Base-by-base conservation (phyloP, 2,329 filamentous ascomycete genomes). In the Fusarium udum region DNA sequence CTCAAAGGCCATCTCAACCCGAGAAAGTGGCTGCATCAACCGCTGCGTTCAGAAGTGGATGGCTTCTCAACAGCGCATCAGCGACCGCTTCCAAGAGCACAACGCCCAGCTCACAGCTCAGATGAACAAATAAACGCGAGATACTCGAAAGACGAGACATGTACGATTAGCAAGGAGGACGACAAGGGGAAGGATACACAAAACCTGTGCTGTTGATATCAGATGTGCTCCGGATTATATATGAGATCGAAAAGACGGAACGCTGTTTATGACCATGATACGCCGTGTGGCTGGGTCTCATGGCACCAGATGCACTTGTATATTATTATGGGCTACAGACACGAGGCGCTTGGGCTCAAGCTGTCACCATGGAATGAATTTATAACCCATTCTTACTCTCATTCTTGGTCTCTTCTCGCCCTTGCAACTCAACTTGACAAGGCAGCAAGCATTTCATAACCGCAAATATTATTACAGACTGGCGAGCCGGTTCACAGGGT, bases 41-140 rank as follows among this genome's bases (percentile, higher is more conserved):
- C 93, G 95, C 79, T 99, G 96, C 85, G 95, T 98, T 71, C 93
- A 96, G 85, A 99, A 99, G 88, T 94, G 94, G 84, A 92, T 98
- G 88, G 96, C 97, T 83, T 92, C 92, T 73, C 94, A 94, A 74
- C 94, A 96, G 84, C 92, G 96, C 69, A 88, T 99, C 78, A 94
- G 95, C 79, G 93, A 97, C 85, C 91, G 96, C 73, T 99, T 98
- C 90, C 88, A 90, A 80, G 90, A 92, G 82, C 88, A 91, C 80
- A 92, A 91, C 74, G 87, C 88, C 78, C 89, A 91, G 85, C 86
- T 87, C 71, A 83, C 84, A 78, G 85, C 88, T 79, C 82, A 84
- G 79, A 84, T 87, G 84, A 83, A 84, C 77, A 82, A 84, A 79
- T 75, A 76, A 67, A 37, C n/a, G 42, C 48, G 20, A 39, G 32